A percentile compares a stretch with the other conserved stretches of the same genome.
These are phyloP conservation scores for Pyrrhoderma noxium DNA, from an alignment of 1,284 basidiomycete genomes.

Conservation along the genomic window DNA sequence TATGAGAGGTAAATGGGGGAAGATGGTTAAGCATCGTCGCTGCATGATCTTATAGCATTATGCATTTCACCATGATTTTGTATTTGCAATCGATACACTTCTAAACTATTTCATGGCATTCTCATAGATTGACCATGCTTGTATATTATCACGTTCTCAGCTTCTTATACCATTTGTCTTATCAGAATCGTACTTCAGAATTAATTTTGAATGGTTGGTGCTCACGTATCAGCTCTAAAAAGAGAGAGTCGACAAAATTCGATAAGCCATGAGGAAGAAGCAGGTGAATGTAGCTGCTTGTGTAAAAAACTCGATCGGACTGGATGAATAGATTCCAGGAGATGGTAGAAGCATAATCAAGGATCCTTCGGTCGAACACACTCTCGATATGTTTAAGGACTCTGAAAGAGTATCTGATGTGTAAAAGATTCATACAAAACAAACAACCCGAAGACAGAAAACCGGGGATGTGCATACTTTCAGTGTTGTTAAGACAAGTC, in stretches of 20 bases:
- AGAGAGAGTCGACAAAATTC: not conserved
- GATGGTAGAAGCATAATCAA: not conserved
- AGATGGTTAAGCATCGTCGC: slow-evolving; percentile 62
- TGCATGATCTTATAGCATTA: slow-evolving; percentile 51
- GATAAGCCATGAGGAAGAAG: not conserved
- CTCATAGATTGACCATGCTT: slow-evolving; percentile 3
- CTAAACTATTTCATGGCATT: too few species aligned
- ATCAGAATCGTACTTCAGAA: too few species aligned
- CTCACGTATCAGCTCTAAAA: too few species aligned
- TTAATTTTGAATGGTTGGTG: too few species aligned
- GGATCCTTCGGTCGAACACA: not conserved
- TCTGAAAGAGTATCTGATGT: too few species aligned
- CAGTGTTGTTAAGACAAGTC: not conserved
- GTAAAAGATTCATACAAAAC: too few species aligned
- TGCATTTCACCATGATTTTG: not conserved
- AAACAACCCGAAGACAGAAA: too few species aligned
- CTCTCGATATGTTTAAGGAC: too few species aligned
- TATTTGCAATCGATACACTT: too few species aligned
- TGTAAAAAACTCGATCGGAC: not conserved
- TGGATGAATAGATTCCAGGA: not conserved
- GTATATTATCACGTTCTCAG: slow-evolving; percentile 4
- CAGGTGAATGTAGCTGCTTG: not conserved
- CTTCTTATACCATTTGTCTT: too few species aligned
- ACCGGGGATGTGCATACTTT: too few species aligned
- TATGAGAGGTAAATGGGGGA: slow-evolving; percentile 68